These are phyloP conservation scores for Ceratobasidium sp. DNA, from an alignment of 1,284 basidiomycete species.

Conservation along the genomic window DNA sequence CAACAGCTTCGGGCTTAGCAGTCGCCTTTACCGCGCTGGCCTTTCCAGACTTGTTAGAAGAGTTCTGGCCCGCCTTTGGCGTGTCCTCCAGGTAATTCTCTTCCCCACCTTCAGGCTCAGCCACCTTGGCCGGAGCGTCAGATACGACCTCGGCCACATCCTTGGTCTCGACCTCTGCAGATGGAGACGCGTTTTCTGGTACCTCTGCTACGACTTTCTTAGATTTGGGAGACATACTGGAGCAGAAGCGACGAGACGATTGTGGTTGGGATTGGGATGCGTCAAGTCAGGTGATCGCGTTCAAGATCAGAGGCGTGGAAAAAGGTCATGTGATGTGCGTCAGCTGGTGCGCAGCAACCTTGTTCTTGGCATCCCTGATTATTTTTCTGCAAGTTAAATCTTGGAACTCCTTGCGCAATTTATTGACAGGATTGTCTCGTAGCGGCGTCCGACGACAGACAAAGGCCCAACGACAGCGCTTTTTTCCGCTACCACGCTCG, in stretches of 20 bases:
- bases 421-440: no score
- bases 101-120: slow-evolving; percentile 18
- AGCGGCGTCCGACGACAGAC: neutral
- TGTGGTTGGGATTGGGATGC: slow-evolving; percentile 12
- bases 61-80: neutral
- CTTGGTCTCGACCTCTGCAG: neutral
- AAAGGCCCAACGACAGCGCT: no score
- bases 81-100: slow-evolving; percentile 34
- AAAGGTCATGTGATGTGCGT: slow-evolving; percentile 2
- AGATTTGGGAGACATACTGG: slow-evolving; percentile 22
- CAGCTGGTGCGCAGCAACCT: slow-evolving; percentile 13
- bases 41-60: slow-evolving; percentile 7
- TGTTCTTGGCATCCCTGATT: neutral
- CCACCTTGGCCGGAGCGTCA: slow-evolving; percentile 12
- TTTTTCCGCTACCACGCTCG: slow-evolving; percentile 8
- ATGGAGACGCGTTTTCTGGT: neutral
- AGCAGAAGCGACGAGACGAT: neutral
- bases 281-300: slow-evolving; percentile 27
- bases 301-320: slow-evolving; percentile 6
- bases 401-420: no score
- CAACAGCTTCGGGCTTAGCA: slow-evolving; percentile 28
- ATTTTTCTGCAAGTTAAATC: no score
- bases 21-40: neutral
- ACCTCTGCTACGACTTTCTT: neutral
- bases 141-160: slow-evolving; percentile 17